A percentile compares a stretch with the other conserved stretches of the same genome.
Conservation (phyloP, 1,284 basidiomycete species). For the Cryptococcus floricola region DNA sequence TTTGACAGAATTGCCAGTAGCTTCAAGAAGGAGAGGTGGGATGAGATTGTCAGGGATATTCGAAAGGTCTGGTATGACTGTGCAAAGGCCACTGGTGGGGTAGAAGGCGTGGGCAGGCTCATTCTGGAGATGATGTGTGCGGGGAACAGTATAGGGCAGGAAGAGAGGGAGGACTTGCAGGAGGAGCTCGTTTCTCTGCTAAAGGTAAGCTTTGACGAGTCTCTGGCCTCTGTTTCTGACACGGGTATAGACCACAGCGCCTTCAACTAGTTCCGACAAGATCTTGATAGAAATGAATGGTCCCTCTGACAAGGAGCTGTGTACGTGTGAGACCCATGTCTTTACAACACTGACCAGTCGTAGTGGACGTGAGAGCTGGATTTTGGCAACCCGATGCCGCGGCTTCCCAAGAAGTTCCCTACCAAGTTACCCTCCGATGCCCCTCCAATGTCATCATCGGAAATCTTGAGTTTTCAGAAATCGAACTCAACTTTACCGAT, state of each 20-base stretch:
- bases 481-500: constrained; percentile 41
- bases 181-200: constrained; percentile 67
- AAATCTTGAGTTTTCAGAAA: constrained; percentile 30
- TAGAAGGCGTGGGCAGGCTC: constrained; percentile 67
- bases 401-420: constrained; percentile 62
- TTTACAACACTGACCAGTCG: too few relatives aligned
- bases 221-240: neutral
- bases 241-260: constrained; percentile 60
- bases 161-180: constrained; percentile 45
- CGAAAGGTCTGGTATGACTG: constrained; percentile 73
- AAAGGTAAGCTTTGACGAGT: constrained; percentile 53
- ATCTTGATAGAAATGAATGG: constrained; percentile 63
- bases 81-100: constrained; percentile 67
- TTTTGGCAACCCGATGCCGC: constrained; percentile 66
- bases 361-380: constrained; percentile 62
- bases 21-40: constrained; percentile 78
- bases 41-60: constrained; percentile 63
- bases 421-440: constrained; percentile 58
- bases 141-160: constrained; percentile 26
- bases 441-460: constrained; percentile 43
- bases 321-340: constrained; percentile 50
- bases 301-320: constrained; percentile 55
- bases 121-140: constrained; percentile 76
- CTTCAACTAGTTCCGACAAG: constrained; percentile 54
- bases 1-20: constrained; percentile 80